Conservation (phyloP, 2,329 filamentous ascomycete species). For the Colletotrichum spinosum region DNA sequence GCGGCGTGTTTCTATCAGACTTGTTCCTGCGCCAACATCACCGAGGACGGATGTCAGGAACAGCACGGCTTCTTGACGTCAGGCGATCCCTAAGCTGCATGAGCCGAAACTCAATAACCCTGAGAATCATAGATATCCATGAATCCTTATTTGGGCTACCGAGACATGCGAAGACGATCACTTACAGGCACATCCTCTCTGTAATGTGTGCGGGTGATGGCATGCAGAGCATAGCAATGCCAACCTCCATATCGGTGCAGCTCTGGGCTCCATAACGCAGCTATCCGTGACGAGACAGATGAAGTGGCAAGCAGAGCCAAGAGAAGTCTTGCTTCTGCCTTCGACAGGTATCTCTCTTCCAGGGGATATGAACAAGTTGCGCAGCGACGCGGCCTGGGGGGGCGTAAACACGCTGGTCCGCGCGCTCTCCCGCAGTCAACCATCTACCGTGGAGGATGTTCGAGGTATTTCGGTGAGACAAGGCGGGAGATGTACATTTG, state of each 20-base stretch:
- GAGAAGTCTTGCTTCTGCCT: slow-evolving; percentile 2
- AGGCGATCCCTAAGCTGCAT: no score
- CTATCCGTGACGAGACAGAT: slow-evolving; percentile 9
- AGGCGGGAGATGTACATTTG: slow-evolving; percentile 29
- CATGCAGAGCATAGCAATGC: slow-evolving; percentile 11
- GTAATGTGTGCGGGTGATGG: slow-evolving; percentile 24
- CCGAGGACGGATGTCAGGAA: no score
- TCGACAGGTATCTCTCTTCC: slow-evolving; percentile 23
- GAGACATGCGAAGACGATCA: slow-evolving; percentile 14
- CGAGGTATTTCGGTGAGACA: slow-evolving; percentile 13
- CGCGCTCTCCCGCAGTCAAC: no score
- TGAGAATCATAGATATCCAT: no score
- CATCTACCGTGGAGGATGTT: no score
- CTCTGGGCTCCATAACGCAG: slow-evolving; percentile 7
- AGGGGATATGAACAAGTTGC: not conserved
- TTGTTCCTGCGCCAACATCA: no score
- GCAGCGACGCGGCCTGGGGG: not conserved
- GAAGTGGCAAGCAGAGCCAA: slow-evolving; percentile 34
- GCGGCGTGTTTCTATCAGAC: no score
- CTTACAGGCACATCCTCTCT: slow-evolving; percentile 3
- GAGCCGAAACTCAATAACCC: no score
- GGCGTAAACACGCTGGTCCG: no score
- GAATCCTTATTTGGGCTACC: not conserved
- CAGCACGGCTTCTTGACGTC: no score
- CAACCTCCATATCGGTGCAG: slow-evolving; percentile 13